These are phyloP conservation scores for Kuraishia capsulata DNA, from an alignment of 805 yeast genomes.

Conservation along the genomic window DNA sequence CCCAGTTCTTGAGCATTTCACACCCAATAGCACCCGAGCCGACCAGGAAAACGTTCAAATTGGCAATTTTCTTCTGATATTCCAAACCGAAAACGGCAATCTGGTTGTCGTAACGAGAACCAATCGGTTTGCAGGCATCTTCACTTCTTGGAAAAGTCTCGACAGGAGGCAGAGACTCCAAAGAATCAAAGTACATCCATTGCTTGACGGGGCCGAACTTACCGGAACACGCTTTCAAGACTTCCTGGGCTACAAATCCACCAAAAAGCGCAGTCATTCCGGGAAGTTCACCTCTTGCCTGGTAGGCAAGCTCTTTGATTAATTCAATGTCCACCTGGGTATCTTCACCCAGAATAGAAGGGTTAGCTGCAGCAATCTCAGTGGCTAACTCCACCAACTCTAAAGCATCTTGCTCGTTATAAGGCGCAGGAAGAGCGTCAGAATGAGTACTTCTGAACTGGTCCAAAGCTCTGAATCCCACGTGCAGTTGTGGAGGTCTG, in stretches of 20 bases:
- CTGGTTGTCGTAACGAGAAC: constrained; percentile 87
- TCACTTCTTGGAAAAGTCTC: constrained; percentile 53
- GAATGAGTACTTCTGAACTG: constrained; percentile 57
- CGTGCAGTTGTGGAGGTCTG: constrained; percentile 81
- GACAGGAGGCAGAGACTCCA: constrained; percentile 75
- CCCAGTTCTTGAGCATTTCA: constrained; percentile 98
- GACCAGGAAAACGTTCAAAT: constrained; percentile 79
- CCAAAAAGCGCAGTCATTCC: constrained; percentile 86
- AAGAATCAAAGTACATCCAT: constrained; percentile 86
- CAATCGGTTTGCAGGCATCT: constrained; percentile 64
- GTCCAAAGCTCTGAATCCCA: constrained; percentile 86
- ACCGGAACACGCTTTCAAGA: constrained; percentile 88
- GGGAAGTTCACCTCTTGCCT: constrained; percentile 88
- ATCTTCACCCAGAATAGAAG: constrained; percentile 45
- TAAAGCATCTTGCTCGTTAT: constrained; percentile 63
- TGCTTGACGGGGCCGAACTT: constrained; percentile 92
- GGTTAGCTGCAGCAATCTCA: constrained; percentile 47
- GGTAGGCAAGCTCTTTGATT: constrained; percentile 66
- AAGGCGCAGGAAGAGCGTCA: constrained; percentile 68
- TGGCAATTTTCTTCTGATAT: constrained; percentile 65
- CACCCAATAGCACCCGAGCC: constrained; percentile 99
- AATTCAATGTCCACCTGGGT: constrained; percentile 51
- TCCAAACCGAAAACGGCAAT: constrained; percentile 87
- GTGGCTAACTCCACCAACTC: constrained; percentile 53
- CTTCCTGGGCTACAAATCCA: constrained; percentile 95